Conservation (phyloP, 768 basidiomycete genomes). For the Trametes sanguinea region DNA sequence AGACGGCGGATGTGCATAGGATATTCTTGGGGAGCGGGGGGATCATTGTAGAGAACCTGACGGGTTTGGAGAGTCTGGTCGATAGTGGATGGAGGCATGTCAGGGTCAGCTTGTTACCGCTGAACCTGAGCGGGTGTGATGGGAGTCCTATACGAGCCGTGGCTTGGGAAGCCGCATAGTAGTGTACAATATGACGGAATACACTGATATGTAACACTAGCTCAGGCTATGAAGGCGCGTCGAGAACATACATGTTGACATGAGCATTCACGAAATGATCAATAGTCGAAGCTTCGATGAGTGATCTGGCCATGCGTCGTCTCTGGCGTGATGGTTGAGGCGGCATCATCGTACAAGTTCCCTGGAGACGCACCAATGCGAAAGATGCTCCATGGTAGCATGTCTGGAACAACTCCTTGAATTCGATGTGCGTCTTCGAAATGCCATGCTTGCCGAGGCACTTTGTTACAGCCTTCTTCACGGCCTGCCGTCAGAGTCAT, state of each 20-base stretch:
- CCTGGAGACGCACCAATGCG: constrained; percentile 38
- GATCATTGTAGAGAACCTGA: constrained; percentile 73
- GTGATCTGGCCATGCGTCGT: constrained; percentile 31
- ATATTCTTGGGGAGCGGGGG: constrained; percentile 60
- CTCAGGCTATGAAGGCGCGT: constrained; percentile 8
- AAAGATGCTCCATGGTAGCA: constrained; percentile 44
- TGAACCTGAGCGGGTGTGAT: constrained; percentile 60
- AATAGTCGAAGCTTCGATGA: constrained; percentile 31
- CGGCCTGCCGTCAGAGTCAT: constrained; percentile 30
- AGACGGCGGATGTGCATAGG: constrained; percentile 48
- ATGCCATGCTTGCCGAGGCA: constrained; percentile 37
- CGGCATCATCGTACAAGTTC: background rate
- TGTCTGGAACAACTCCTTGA: constrained; percentile 42
- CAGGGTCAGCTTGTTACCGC: constrained; percentile 56
- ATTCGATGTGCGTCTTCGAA: constrained; percentile 40
- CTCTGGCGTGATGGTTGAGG: constrained; percentile 25
- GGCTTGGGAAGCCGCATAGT: constrained; percentile 43
- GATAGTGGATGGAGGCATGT: constrained; percentile 30
- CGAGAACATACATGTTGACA: constrained; percentile 37
- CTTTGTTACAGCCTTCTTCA: constrained; percentile 43
- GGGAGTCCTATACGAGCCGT: constrained; percentile 75
- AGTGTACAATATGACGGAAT: background rate
- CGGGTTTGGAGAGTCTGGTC: constrained; percentile 48
- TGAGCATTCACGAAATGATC: constrained; percentile 40
- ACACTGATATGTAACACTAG: background rate